These are phyloP conservation scores for Phaffia tasmanica DNA, from an alignment of 768 basidiomycete species.

Conservation along the genomic window DNA sequence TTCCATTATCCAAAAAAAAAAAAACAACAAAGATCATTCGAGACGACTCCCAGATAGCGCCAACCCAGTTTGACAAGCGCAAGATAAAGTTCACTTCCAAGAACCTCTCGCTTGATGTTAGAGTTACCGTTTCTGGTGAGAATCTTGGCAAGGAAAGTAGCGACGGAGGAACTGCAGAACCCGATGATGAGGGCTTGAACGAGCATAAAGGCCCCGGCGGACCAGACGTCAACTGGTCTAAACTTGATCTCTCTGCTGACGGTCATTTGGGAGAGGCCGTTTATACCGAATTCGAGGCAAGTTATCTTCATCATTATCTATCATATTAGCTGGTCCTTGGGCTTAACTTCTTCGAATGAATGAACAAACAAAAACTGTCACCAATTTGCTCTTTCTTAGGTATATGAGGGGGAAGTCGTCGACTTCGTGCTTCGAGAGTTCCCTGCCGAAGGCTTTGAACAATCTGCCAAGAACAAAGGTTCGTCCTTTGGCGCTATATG, in stretches of 20 bases:
- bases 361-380: too few species aligned
- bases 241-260: slow-evolving; percentile 50
- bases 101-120: slow-evolving; percentile 33
- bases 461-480: neutral
- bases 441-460: slow-evolving; percentile 38
- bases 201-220: slow-evolving; percentile 31
- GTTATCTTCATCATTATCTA: too few species aligned
- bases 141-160: slow-evolving; percentile 22
- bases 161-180: slow-evolving; percentile 3
- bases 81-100: slow-evolving; percentile 39
- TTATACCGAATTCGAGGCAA: slow-evolving; percentile 45
- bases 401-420: slow-evolving; percentile 79
- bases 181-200: slow-evolving; percentile 16
- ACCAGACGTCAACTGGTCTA: slow-evolving; percentile 43
- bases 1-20: too few species aligned
- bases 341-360: neutral
- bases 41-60: slow-evolving; percentile 37
- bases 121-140: slow-evolving; percentile 19
- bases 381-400: slow-evolving; percentile 26
- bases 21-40: slow-evolving; percentile 32
- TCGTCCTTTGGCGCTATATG: too few species aligned
- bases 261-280: slow-evolving; percentile 66
- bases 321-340: neutral
- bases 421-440: slow-evolving; percentile 73
- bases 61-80: slow-evolving; percentile 41